Evolutionary conservation across 495 filamentous ascomycete species (phyloP).

Genomic region (Elaphomyces granulatus): DNA sequence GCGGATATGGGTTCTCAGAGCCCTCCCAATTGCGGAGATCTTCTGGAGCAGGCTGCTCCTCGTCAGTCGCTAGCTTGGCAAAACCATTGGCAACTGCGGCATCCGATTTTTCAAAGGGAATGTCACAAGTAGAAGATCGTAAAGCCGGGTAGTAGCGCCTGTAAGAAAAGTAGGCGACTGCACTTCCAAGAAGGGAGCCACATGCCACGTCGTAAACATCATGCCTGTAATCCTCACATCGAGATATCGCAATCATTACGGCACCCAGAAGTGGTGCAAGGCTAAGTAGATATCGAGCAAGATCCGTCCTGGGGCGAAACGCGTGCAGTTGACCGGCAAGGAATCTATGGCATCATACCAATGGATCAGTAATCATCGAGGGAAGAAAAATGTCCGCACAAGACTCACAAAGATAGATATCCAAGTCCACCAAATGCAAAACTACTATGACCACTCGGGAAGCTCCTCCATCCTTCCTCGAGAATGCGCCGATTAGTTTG

Average conservation of each 20-base stretch:
- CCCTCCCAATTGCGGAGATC: not conserved
- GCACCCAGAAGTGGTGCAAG: slow-evolving; percentile 63
- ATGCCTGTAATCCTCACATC: slow-evolving; percentile 87
- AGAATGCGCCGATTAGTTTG: slow-evolving; percentile 60
- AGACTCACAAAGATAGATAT: slow-evolving; percentile 50
- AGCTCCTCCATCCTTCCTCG: slow-evolving; percentile 88
- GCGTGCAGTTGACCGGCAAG: slow-evolving; percentile 65
- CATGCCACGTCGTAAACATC: slow-evolving; percentile 83
- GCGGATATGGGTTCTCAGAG: not conserved
- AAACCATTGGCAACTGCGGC: slow-evolving; percentile 19
- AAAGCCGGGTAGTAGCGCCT: slow-evolving; percentile 50
- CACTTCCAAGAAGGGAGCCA: slow-evolving; percentile 59
- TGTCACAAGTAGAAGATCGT: slow-evolving; percentile 34
- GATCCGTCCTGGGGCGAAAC: slow-evolving; percentile 59
- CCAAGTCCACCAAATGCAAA: slow-evolving; percentile 80
- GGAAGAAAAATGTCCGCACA: not conserved
- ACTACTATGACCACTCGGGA: slow-evolving; percentile 77
- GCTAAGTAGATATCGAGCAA: slow-evolving; percentile 43
- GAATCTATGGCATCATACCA: slow-evolving; percentile 36
- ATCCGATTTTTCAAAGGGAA: slow-evolving; percentile 38
- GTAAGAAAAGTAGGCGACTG: slow-evolving; percentile 71
- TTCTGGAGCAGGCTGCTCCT: slow-evolving; percentile 16
- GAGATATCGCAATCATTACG: slow-evolving; percentile 74
- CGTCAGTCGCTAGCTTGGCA: slow-evolving; percentile 33
- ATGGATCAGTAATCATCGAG: not conserved